Evolutionary conservation across 1,284 basidiomycete species (phyloP), one percentile per base, ranked within the genome.

Genomic region (Cryptococcus sp.): DNA sequence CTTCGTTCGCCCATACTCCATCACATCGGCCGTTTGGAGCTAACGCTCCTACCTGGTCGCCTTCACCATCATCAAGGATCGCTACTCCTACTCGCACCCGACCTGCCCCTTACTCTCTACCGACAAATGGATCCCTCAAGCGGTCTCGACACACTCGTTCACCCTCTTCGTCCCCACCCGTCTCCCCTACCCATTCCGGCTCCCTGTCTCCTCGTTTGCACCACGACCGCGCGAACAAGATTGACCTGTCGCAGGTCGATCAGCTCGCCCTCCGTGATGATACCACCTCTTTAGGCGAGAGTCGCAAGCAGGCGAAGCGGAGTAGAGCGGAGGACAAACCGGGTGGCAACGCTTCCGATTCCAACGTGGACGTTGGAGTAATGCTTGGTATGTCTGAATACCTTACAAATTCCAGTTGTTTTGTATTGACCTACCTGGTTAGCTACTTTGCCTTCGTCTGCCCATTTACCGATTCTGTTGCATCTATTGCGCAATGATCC

Each of bases 401-500:
- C 38, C 1, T 45, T 25, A 35, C 20, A 50, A 23, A 38, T 35
- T 31, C 22, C 15, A 38, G 4, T 20, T 39, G 23, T 10, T 47
- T n/a, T 11, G 5, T 42, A 41, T 45, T 50, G 41, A 61, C 44
- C 1, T 10, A 35, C 10, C 25, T 51, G 42, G 15, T 13, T 51
- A 71, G 76, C 74, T 10, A 67, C 75, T 5, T 53, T 78, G 7
- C 76, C 76, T 2, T 50, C 73, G 0, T 67, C 70, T 0, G 66
- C 73, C 1, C 75, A 77, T 53, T 68, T 78, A 5, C 63, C 67
- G 15, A 76, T 78, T 53, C 66, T 78, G 2, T 59, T 73, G 17
- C 64, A 67, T 16, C 55, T 78, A 11, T 59, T 78, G 47, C 60
- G 64, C n/a, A 54, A 62, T 15, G 62, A 77, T 47, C 75, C 76